Conservation (phyloP, 2,329 filamentous ascomycete genomes). For the Dichotomopilus funicola region DNA sequence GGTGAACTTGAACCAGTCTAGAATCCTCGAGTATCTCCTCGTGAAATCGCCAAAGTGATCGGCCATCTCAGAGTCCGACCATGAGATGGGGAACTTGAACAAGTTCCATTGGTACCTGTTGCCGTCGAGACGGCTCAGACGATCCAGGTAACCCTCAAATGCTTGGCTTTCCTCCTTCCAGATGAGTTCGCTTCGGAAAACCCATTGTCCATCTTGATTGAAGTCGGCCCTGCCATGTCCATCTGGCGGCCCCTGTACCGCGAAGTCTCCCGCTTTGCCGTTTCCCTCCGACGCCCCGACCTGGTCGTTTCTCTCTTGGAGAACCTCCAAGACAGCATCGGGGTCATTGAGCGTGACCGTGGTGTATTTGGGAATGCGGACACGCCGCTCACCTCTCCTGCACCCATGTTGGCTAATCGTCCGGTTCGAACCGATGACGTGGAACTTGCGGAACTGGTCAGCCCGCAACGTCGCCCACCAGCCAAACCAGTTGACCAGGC, state of each 20-base stretch:
- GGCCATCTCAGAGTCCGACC: conserved; percentile 35
- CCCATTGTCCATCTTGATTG: background rate
- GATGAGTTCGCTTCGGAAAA: conserved; percentile 14
- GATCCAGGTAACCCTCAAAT: conserved; percentile 2
- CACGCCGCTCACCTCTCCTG: conserved; percentile 25
- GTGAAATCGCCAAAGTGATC: conserved; percentile 28
- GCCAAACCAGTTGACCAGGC: conserved; percentile 57
- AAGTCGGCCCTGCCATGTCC: background rate
- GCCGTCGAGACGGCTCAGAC: background rate
- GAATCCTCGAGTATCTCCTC: conserved; percentile 27
- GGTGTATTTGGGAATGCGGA: conserved; percentile 34
- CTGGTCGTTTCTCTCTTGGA: conserved; percentile 12
- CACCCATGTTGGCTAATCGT: conserved; percentile 16
- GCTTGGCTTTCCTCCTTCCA: background rate
- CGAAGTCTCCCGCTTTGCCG: background rate
- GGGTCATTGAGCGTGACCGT: conserved; percentile 32
- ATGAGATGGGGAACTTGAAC: conserved; percentile 37
- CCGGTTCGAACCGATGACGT: conserved; percentile 45
- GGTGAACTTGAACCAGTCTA: conserved; percentile 31
- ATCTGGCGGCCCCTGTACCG: background rate
- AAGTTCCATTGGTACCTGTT: conserved; percentile 20
- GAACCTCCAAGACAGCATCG: conserved; percentile 25
- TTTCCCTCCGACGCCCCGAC: background rate
- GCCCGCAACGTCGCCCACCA: conserved; percentile 48
- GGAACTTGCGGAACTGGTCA: conserved; percentile 48